Percentiles rank a stretch among this genome's conserved stretches.
These are phyloP conservation scores for Sarocladiaceae sp. DNA, from an alignment of 2,329 filamentous ascomycete genomes.

Conservation along the genomic window DNA sequence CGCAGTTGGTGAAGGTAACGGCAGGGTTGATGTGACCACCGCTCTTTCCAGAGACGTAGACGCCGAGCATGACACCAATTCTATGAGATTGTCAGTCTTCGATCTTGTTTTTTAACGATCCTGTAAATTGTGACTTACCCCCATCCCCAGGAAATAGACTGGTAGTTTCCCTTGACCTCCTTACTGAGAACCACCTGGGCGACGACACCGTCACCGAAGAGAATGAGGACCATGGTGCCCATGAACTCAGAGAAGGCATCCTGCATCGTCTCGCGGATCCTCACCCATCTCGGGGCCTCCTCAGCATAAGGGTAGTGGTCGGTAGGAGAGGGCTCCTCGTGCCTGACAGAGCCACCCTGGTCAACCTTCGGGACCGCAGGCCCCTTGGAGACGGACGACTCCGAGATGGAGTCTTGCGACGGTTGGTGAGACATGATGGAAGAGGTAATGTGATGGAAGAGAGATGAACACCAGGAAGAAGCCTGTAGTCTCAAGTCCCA, in stretches of 20 bases:
- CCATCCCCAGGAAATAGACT: conserved; percentile 45
- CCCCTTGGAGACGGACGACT: conserved; percentile 26
- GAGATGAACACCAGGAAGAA: background rate
- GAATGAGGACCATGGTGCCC: conserved; percentile 59
- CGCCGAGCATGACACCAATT: conserved; percentile 61
- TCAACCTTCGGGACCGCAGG: conserved; percentile 23
- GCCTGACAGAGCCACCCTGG: conserved; percentile 19
- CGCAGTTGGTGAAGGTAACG: conserved; percentile 63
- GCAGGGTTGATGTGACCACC: conserved; percentile 65
- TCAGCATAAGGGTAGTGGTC: background rate
- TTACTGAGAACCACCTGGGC: conserved; percentile 60
- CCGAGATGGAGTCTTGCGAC: conserved; percentile 25
- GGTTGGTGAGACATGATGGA: conserved; percentile 22
- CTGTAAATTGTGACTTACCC: conserved; percentile 30
- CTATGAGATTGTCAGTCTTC: conserved; percentile 23
- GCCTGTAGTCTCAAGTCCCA: background rate
- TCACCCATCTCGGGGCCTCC: conserved; percentile 38
- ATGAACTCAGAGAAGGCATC: conserved; percentile 63
- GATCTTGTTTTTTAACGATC: background rate
- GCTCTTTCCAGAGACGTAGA: conserved; percentile 59
- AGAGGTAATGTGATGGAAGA: conserved; percentile 2
- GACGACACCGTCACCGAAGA: conserved; percentile 66
- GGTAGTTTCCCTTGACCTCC: conserved; percentile 39
- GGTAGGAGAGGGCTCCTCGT: conserved; percentile 10
- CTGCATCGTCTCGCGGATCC: conserved; percentile 41